These are phyloP conservation scores for Metroxylon sagu DNA, from an alignment of 176 grass and related monocot genomes.

Conservation along the genomic window DNA sequence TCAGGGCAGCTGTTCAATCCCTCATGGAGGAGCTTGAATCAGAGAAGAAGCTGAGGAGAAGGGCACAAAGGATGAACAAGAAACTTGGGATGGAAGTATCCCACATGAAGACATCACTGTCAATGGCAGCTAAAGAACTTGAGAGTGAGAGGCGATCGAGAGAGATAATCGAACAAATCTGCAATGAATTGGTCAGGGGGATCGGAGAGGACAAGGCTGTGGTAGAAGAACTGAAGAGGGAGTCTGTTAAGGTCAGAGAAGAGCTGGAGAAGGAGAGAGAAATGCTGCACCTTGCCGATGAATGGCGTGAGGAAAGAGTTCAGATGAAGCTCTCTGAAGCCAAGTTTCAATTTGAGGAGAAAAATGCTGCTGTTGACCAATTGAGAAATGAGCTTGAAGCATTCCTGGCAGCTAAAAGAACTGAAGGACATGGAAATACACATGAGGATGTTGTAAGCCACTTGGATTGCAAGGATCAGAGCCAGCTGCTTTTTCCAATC, in stretches of 20 bases:
- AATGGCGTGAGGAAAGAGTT: slow-evolving; percentile 77
- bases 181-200: slow-evolving; percentile 45
- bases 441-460: background rate
- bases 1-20: slow-evolving; percentile 21
- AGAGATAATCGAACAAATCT: slow-evolving; percentile 46
- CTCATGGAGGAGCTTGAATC: slow-evolving; percentile 37
- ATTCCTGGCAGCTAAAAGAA: slow-evolving; percentile 28
- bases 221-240: slow-evolving; percentile 47
- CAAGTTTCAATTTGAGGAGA: slow-evolving; percentile 77
- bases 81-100: slow-evolving; percentile 49
- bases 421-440: background rate
- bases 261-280: slow-evolving; percentile 62
- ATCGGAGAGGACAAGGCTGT: slow-evolving; percentile 34
- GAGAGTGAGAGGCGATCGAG: slow-evolving; percentile 53
- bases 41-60: slow-evolving; percentile 44
- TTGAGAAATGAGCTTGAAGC: slow-evolving; percentile 57
- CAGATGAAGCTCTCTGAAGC: slow-evolving; percentile 88
- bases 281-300: slow-evolving; percentile 71
- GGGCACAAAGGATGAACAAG: slow-evolving; percentile 39
- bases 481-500: slow-evolving; percentile 18
- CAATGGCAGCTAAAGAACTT: slow-evolving; percentile 34
- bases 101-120: slow-evolving; percentile 24
- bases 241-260: slow-evolving; percentile 32
- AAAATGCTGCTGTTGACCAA: slow-evolving; percentile 58
- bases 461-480: background rate